Conservation (phyloP, 169 alveolate genomes). For the Amoebophrya sp. region DNA sequence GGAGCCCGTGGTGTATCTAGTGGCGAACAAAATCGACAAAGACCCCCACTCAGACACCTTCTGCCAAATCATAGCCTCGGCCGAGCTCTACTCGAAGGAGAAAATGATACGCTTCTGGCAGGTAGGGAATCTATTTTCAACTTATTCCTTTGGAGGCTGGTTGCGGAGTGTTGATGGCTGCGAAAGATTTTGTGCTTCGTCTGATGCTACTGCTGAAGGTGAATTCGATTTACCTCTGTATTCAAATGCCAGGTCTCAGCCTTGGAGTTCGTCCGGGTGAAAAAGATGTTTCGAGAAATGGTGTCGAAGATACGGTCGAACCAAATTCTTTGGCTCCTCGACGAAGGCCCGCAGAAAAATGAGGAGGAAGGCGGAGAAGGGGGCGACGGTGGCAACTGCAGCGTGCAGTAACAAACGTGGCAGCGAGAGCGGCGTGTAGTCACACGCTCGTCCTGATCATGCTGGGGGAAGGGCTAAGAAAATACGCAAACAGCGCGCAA, state of each 20-base stretch:
- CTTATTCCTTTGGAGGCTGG: no score
- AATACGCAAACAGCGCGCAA: no score
- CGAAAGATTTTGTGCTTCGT: no score
- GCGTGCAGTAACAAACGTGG: no score
- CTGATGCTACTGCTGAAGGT: no score
- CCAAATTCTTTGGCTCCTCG: not conserved
- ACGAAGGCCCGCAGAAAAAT: not conserved
- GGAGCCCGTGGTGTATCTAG: slow-evolving; percentile 13
- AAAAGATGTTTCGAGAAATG: not conserved
- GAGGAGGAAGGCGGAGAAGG: no score
- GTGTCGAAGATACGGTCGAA: not conserved
- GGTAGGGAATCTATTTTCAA: not conserved
- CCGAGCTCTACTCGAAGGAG: not conserved
- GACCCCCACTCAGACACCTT: not conserved
- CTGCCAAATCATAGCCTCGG: not conserved
- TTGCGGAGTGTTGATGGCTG: no score
- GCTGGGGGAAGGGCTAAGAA: no score
- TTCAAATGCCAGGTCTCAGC: not conserved
- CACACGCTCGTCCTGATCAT: no score
- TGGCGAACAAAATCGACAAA: slow-evolving; percentile 12
- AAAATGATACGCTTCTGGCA: not conserved
- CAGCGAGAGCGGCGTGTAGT: no score
- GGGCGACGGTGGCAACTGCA: no score
- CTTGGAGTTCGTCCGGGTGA: not conserved
- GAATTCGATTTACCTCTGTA: no score